Percentiles rank a stretch among this genome's conserved stretches.
phyloP scores from a whole-genome alignment of 148 eudicot genomes.

The Amaranthus palmeri region DNA sequence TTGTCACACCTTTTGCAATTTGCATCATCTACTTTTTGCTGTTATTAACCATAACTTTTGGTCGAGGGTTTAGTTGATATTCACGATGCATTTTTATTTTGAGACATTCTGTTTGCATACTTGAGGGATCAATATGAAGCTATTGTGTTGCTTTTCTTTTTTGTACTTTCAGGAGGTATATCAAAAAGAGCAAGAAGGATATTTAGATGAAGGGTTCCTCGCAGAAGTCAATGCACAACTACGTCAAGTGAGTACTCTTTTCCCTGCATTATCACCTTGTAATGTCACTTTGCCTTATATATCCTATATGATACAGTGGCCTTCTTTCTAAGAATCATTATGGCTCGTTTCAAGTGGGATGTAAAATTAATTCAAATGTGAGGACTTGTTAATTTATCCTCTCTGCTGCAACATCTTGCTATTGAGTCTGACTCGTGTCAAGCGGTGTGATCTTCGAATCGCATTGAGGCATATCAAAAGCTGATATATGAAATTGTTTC shows the following conservation, averaged over 20 bases:
- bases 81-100: neutral
- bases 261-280: neutral
- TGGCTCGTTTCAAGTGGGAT: too few species aligned
- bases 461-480: neutral
- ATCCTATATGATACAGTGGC: too few species aligned
- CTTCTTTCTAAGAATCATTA: too few species aligned
- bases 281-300: neutral
- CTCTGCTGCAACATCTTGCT: neutral
- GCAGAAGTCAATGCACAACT: slow-evolving; percentile 95
- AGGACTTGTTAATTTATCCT: neutral
- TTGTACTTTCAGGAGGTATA: slow-evolving; percentile 57
- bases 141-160: neutral
- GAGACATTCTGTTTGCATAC: neutral
- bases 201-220: slow-evolving; percentile 90
- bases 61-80: too few species aligned
- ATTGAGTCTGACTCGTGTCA: slow-evolving; percentile 3
- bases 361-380: too few species aligned
- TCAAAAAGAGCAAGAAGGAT: slow-evolving; percentile 88
- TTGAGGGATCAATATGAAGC: neutral
- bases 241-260: slow-evolving; percentile 64
- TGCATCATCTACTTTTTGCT: neutral
- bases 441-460: neutral
- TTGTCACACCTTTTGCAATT: neutral
- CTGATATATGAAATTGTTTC: neutral
- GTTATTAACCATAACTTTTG: too few species aligned